phyloP scores from a whole-genome alignment of 2,329 filamentous ascomycete genomes.

The Rasamsonia emersonii region DNA sequence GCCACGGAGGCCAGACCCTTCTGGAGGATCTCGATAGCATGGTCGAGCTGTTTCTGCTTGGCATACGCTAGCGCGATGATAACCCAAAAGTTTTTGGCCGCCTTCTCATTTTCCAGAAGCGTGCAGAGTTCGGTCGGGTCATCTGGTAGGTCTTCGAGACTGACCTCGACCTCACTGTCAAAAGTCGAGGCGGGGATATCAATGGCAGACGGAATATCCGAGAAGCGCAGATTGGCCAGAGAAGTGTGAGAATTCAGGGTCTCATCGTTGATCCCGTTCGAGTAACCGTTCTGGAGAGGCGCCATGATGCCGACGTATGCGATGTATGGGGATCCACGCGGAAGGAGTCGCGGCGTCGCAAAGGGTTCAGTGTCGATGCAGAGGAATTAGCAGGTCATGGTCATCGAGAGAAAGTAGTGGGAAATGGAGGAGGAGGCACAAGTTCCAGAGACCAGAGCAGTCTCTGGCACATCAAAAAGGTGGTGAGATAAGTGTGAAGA shows the following conservation, averaged over 20 bases:
- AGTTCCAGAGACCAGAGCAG: not conserved
- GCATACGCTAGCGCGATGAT: conserved; percentile 95
- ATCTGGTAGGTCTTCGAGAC: conserved; percentile 81
- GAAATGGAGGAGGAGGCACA: conserved; percentile 4
- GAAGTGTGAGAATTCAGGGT: conserved; percentile 22
- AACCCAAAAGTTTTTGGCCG: conserved; percentile 91
- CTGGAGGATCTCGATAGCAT: conserved; percentile 62
- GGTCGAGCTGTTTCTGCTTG: conserved; percentile 88
- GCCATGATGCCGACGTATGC: conserved; percentile 39
- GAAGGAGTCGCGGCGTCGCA: conserved; percentile 1
- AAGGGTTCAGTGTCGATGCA: conserved; percentile 14
- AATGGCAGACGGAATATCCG: conserved; percentile 54
- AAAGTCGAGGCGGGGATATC: conserved; percentile 55
- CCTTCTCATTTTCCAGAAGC: conserved; percentile 86
- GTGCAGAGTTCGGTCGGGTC: conserved; percentile 93
- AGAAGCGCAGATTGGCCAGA: conserved; percentile 42
- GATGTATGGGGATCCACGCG: not conserved
- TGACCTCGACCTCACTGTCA: conserved; percentile 75
- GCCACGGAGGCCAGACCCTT: conserved; percentile 66
- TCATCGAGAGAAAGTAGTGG: conserved; percentile 1
- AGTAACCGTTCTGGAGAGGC: conserved; percentile 40
- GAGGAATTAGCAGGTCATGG: conserved; percentile 19
- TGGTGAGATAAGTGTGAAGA: conserved; percentile 1
- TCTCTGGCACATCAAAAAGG: too few relatives aligned
- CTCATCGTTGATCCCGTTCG: conserved; percentile 45